Evolutionary conservation across 108 stramenopile genomes (phyloP), one percentile per base, ranked within the genome.

Genomic region (Skeletonema potamos): DNA sequence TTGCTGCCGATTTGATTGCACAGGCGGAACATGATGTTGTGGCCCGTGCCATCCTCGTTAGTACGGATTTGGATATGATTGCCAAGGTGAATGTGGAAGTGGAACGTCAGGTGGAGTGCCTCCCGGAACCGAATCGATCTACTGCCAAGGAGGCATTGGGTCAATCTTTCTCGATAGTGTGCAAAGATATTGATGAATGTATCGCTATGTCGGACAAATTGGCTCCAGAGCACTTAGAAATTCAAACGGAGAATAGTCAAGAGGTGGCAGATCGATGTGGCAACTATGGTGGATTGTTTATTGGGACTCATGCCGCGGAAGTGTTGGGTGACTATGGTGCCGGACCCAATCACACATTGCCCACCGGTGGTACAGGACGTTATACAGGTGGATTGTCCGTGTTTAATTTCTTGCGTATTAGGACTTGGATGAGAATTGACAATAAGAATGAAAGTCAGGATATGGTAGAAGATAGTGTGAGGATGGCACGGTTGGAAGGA

Each of bases 1-100:
- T 99, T 0, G 99, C 99, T 1, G 96, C 99, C 3, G 99, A 99
- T 82, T 82, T 99, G 60, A 95, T 99, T 60, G 99, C 98, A 0
- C 99, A 99, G 91, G 98, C 98, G 20, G 99, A 98, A 77, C 99
- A 99, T 72, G 99, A 99, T 77, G 89, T 96, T 17, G 99, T 98
- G 33, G 99, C 99, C 5, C 79, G 97, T 27, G 96, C 97, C 10
- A 96, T 99, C 64, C 79, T 99, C 7, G 86, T 99, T 28, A 84
- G 79, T 54, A 91, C 85, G 2, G 63, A 68, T 55, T 54, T 41
- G 27, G 65, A 59, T 8, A 73, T 94, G 39, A 96, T 96, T 58
- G 73, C 86, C 29, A 51, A 66, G 32, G 83, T 98, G 8, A 92
- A 97, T 71, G 71, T 62, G n/a, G 83, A 86, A 64, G 87, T 94